Base-by-base conservation (phyloP, 495 filamentous ascomycete genomes). In the Lasiosphaeria hispida region DNA sequence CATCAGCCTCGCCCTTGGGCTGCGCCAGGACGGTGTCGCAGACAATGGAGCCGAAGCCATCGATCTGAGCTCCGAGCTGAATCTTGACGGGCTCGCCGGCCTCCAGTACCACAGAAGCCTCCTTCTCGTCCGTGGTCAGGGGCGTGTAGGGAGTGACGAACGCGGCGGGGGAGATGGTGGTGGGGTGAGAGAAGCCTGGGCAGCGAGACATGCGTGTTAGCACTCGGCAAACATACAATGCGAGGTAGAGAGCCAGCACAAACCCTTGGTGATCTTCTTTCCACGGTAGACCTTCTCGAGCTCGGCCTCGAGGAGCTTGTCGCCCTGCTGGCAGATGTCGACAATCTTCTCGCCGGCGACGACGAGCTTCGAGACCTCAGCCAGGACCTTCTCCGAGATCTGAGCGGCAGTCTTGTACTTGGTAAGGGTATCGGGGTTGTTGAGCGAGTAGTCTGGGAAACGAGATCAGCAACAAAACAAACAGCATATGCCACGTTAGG, bases 131-230 rank as follows among this genome's bases (percentile, higher is more conserved):
- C 47, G 91, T 84, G 35, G 83, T 81, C 61, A 98, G 78, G 38
- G 94, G 94, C 6, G 95, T 97, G 77, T 97, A 97, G 48, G 94
- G 94, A 48, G 94, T 98, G 72, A 97, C 87, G 73, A 92, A 94
- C 54, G 92, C 89, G 73, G 85, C 88, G 37, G 95, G 95, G 11
- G 94, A 98, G 72, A 98, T 84, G 51, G 94, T 98, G 23, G 92
- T 96, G 17, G 95, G 95, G 80, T 97, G 92, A 41, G 87, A 81
- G 72, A 95, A 87, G 75, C 92, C 89, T 92, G 51, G 41, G 48
- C 54, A 60, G 35, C 40, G 30, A 23, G 18, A 34, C 5, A 38
- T 19, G 5, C 48, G 6, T 7, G 23, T 19, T 34, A 37, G 58
- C 48, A 30, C 23, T 40, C 35, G 30, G 7, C 35, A 8, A 34